phyloP scores from a whole-genome alignment of 192 early-diverging fungal genomes.

The Diversispora eburnea region DNA sequence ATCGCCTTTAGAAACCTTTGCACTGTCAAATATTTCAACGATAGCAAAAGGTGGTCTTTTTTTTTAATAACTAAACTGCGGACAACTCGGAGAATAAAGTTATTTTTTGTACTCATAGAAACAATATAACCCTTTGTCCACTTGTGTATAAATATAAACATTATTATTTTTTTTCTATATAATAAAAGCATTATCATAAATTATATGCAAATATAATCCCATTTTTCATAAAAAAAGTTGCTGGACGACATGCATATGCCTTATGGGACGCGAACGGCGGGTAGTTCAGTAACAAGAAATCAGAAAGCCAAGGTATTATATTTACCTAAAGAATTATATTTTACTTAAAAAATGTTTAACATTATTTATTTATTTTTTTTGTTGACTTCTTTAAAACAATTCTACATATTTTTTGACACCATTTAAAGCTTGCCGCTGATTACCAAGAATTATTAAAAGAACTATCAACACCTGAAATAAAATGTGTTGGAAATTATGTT shows the following conservation, averaged over 20 bases:
- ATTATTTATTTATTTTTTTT: background rate
- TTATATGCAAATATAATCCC: slow-evolving; percentile 22
- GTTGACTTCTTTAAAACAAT: background rate
- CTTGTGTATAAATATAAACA: slow-evolving; percentile 17
- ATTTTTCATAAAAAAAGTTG: slow-evolving; percentile 23
- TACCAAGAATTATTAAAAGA: slow-evolving; percentile 60
- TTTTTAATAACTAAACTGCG: background rate
- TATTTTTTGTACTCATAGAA: slow-evolving; percentile 1
- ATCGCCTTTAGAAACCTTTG: background rate
- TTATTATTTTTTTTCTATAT: background rate
- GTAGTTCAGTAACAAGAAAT: slow-evolving; percentile 29
- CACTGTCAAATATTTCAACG: background rate
- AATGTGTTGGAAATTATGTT: slow-evolving; percentile 53
- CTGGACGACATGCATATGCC: slow-evolving; percentile 31
- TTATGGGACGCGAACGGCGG: slow-evolving; percentile 10
- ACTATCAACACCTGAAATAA: slow-evolving; percentile 51
- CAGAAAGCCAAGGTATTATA: slow-evolving; percentile 43
- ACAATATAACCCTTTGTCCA: slow-evolving; percentile 21
- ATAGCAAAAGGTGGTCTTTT: background rate
- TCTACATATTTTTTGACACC: background rate
- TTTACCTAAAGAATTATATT: background rate
- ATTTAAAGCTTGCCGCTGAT: slow-evolving; percentile 52
- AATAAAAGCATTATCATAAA: background rate
- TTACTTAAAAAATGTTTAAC: too few species aligned
- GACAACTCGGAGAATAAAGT: slow-evolving; percentile 1